Conservation (phyloP, 2,329 filamentous ascomycete species). For the Pseudogymnoascus verrucosus region DNA sequence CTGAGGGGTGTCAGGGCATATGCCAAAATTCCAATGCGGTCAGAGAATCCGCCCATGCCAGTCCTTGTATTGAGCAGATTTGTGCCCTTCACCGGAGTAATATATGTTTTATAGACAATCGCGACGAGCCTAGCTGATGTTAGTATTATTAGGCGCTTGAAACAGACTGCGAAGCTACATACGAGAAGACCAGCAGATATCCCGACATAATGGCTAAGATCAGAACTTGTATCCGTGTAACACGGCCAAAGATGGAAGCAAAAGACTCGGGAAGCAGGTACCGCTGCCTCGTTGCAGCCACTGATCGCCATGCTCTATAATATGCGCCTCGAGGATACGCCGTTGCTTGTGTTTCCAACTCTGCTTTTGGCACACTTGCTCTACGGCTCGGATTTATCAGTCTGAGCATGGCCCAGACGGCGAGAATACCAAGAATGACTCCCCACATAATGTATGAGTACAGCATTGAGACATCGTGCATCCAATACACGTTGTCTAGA, state of each 20-base stretch:
- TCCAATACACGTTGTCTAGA: conserved; percentile 45
- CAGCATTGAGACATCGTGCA: conserved; percentile 45
- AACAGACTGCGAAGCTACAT: conserved; percentile 12
- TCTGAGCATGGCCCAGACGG: conserved; percentile 32
- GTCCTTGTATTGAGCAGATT: conserved; percentile 55
- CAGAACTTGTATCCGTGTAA: conserved; percentile 59
- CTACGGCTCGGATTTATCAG: conserved; percentile 20
- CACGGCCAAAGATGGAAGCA: conserved; percentile 53
- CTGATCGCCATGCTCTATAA: conserved; percentile 19
- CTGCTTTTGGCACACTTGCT: conserved; percentile 19
- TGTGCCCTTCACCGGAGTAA: conserved; percentile 55
- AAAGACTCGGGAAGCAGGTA: conserved; percentile 55
- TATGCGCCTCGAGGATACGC: conserved; percentile 15
- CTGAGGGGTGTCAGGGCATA: conserved; percentile 68
- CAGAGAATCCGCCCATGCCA: conserved; percentile 57
- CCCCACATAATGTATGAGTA: conserved; percentile 52
- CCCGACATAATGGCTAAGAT: conserved; percentile 48
- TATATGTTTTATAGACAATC: conserved; percentile 60
- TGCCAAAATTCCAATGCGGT: conserved; percentile 62
- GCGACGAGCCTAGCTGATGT: conserved; percentile 44
- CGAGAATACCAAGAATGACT: conserved; percentile 39
- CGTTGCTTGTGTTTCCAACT: conserved; percentile 20
- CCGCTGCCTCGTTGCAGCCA: conserved; percentile 17
- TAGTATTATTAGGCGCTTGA: conserved; percentile 1
- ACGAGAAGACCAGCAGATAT: conserved; percentile 62